Conservation (phyloP, 2,329 filamentous ascomycete genomes). For the Fonsecaea nubica region DNA sequence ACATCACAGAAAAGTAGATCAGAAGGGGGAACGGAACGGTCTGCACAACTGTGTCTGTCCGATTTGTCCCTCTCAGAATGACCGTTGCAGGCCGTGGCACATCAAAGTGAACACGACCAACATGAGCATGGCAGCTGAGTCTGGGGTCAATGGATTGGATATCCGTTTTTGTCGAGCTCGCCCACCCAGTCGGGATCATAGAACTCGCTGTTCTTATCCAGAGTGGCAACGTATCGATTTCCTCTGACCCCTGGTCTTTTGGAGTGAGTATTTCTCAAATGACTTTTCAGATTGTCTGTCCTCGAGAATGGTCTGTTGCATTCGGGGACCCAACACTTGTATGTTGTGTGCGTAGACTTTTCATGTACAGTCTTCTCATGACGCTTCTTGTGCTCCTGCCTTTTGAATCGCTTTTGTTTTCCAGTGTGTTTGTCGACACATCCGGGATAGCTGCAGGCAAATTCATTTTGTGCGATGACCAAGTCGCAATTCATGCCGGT, state of each 20-base stretch:
- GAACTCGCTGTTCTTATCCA: slow-evolving; percentile 51
- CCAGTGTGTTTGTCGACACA: slow-evolving; percentile 47
- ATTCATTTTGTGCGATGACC: slow-evolving; percentile 38
- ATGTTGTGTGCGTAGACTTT: slow-evolving; percentile 42
- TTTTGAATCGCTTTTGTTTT: slow-evolving; percentile 55
- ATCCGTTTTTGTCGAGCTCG: slow-evolving; percentile 51
- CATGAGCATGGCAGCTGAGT: background rate
- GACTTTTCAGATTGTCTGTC: slow-evolving; percentile 55
- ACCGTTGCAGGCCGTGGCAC: slow-evolving; percentile 2
- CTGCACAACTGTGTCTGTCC: background rate
- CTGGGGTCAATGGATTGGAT: slow-evolving; percentile 43
- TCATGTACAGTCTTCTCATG: slow-evolving; percentile 57
- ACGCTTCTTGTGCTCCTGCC: slow-evolving; percentile 58
- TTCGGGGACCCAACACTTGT: slow-evolving; percentile 52
- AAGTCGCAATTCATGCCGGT: slow-evolving; percentile 36
- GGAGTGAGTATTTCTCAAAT: slow-evolving; percentile 55
- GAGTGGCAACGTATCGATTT: slow-evolving; percentile 54
- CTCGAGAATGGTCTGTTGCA: slow-evolving; percentile 52
- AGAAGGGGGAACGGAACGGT: slow-evolving; percentile 6
- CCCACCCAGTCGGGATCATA: slow-evolving; percentile 54
- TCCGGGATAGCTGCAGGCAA: slow-evolving; percentile 51
- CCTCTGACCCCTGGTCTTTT: slow-evolving; percentile 50
- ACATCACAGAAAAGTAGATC: slow-evolving; percentile 12
- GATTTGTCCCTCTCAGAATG: background rate
- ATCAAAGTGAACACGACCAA: background rate